Evolutionary conservation across 495 filamentous ascomycete species (phyloP).

Genomic region (Rhypophila decipiens): DNA sequence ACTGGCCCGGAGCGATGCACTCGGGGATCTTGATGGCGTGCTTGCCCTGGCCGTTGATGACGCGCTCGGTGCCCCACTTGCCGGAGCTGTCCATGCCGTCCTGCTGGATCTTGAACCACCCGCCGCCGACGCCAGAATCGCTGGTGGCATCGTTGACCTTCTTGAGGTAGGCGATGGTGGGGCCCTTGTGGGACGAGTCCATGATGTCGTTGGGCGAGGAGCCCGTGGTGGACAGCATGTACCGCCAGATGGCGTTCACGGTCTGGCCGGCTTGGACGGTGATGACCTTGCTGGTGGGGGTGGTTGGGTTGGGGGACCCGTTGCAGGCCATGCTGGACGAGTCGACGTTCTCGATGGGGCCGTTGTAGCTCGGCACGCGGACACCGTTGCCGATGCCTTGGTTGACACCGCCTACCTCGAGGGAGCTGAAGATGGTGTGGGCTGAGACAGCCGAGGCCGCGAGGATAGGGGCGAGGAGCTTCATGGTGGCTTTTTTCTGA

Average conservation of each 20-base stretch:
- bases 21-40: slow-evolving; percentile 38
- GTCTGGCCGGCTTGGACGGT: slow-evolving; percentile 22
- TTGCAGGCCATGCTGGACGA: slow-evolving; percentile 48
- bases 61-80: slow-evolving; percentile 37
- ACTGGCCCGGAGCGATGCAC: slow-evolving; percentile 41
- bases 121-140: slow-evolving; percentile 35
- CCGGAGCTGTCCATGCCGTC: slow-evolving; percentile 34
- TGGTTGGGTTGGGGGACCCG: slow-evolving; percentile 48
- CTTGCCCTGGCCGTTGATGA: slow-evolving; percentile 42
- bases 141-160: slow-evolving; percentile 39
- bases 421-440: slow-evolving; percentile 27
- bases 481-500: too few relatives aligned
- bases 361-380: slow-evolving; percentile 25
- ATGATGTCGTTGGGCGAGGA: slow-evolving; percentile 40
- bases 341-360: slow-evolving; percentile 48
- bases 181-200: slow-evolving; percentile 40
- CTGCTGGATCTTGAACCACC: slow-evolving; percentile 49
- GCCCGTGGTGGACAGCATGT: slow-evolving; percentile 33
- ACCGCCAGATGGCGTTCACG: slow-evolving; percentile 39
- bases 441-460: slow-evolving; percentile 21
- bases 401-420: slow-evolving; percentile 24
- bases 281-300: slow-evolving; percentile 28
- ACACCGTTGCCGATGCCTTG: slow-evolving; percentile 22
- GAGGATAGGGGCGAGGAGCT: slow-evolving; percentile 19
- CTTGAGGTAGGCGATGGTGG: slow-evolving; percentile 45